These are phyloP conservation scores for Dioszegia aurantiaca DNA, from an alignment of 768 basidiomycete species.

Conservation along the genomic window DNA sequence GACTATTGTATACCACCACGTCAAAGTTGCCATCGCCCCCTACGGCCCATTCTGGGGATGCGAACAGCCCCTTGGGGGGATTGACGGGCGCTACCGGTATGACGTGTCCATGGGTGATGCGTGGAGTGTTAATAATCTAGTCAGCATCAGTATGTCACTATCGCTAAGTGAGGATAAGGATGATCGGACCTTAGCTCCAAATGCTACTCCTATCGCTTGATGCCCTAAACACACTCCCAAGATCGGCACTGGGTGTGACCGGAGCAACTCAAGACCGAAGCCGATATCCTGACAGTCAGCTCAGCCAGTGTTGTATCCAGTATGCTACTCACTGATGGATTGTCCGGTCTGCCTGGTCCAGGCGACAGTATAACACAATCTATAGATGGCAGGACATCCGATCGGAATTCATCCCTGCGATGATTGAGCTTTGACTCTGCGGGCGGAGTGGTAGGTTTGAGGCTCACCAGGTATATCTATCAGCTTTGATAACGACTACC, in stretches of 20 bases:
- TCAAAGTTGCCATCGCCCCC: constrained; percentile 27
- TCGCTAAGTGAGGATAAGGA: background rate
- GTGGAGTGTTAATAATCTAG: constrained; percentile 49
- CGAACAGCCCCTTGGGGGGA: constrained; percentile 31
- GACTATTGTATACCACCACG: constrained; percentile 50
- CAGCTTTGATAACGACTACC: constrained; percentile 49
- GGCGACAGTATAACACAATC: constrained; percentile 53
- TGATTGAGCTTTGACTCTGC: background rate
- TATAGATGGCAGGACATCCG: constrained; percentile 40
- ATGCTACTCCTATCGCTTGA: constrained; percentile 50
- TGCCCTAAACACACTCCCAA: constrained; percentile 50
- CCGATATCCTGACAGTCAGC: constrained; percentile 41
- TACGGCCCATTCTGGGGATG: constrained; percentile 24
- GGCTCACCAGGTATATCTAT: constrained; percentile 46
- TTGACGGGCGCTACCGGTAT: constrained; percentile 35
- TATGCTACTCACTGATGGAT: constrained; percentile 28
- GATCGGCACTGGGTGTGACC: constrained; percentile 40
- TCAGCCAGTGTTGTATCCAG: background rate
- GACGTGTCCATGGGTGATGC: constrained; percentile 50
- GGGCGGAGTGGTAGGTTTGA: background rate
- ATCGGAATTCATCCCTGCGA: constrained; percentile 42
- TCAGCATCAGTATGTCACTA: background rate
- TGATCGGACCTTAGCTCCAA: constrained; percentile 42
- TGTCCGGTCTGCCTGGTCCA: constrained; percentile 51
- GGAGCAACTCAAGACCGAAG: constrained; percentile 43